These are phyloP conservation scores for Amphichorda felina DNA, from an alignment of 2,329 filamentous ascomycete genomes.

Conservation along the genomic window DNA sequence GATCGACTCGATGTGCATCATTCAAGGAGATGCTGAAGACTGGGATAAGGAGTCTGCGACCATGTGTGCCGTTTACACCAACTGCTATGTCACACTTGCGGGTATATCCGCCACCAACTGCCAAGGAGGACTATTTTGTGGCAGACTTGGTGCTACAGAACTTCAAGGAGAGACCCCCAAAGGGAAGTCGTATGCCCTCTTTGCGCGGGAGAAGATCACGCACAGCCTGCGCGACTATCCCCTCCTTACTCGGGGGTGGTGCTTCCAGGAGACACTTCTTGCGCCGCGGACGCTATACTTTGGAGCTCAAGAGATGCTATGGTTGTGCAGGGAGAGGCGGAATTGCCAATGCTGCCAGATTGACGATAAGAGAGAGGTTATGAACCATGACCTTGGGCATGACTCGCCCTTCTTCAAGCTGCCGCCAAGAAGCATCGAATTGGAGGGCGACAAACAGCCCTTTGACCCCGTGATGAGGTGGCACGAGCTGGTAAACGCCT, in stretches of 20 bases:
- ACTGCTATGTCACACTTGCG: conserved; percentile 11
- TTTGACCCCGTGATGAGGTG: too few relatives aligned
- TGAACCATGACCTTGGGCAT: too few relatives aligned
- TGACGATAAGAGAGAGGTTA: too few relatives aligned
- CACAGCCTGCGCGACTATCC: conserved; percentile 7
- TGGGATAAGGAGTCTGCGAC: conserved; percentile 13
- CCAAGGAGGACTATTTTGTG: conserved; percentile 8
- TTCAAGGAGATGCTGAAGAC: conserved; percentile 12
- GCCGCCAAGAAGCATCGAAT: too few relatives aligned
- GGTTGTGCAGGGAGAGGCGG: too few relatives aligned
- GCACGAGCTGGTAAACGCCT: too few relatives aligned
- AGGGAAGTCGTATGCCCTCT: conserved; percentile 6
- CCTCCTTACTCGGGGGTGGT: conserved; percentile 13
- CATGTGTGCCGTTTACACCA: conserved; percentile 14
- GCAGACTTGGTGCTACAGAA: conserved; percentile 5
- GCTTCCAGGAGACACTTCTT: conserved; percentile 15
- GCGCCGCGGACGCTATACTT: conserved; percentile 14
- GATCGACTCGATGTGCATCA: conserved; percentile 15
- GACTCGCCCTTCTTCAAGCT: too few relatives aligned
- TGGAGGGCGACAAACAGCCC: too few relatives aligned
- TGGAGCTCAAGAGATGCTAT: too few relatives aligned
- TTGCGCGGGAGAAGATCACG: conserved; percentile 3
- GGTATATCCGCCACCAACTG: conserved; percentile 10
- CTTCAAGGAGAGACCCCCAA: conserved; percentile 5
- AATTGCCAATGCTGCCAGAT: too few relatives aligned